Base-by-base conservation (phyloP, 163 green algal genomes). In the Chloromonas sp. region DNA sequence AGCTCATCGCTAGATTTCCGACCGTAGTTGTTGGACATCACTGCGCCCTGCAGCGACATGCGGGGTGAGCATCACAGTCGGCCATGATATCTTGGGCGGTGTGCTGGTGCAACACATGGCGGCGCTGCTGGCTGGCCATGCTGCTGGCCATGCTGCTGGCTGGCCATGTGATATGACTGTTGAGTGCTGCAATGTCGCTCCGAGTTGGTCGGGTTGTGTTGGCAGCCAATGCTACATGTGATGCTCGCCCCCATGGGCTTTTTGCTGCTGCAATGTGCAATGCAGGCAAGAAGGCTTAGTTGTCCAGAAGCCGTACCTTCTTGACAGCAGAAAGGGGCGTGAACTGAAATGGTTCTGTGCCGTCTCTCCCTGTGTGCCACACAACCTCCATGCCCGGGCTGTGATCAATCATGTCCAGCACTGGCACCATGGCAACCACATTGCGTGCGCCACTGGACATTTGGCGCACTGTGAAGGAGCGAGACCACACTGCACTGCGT, bases 351-450 rank as follows among this genome's bases (percentile, higher is more conserved):
- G 85, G 14, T 14, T 89, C 82, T 0, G 2, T 59, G 2, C 88
- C 87, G 1, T 78, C n/a, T 0, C 60, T 60, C 0, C 90, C 89
- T 2, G 90, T 92, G 84, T 92, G 87, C 91, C 91, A 94, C 36
- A 88, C 87, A 0, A 90, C 88, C 70, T 89, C 79, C 0, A 78
- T 77, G 0, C 77, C 61, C n/a, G 84, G 84, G 14, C 71, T 78
- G 85, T 94, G 91, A 81, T 94, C 88, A 2, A 93, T 90, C 79
- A 94, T 90, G 80, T 94, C 91, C 61, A 87, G 82, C 58, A 92
- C 84, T 60, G 91, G 91, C 57, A 94, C 84, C 81, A 92, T 60
- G 8, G 89, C 87, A 62, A 92, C 82, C 0, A 84, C 79, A 60
- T 60, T 84, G 66, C 60, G 8, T 13, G 61, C 2, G 71, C 57